Evolutionary conservation across 306 rosid species (phyloP).

Genomic region (Fragaria iinumae): DNA sequence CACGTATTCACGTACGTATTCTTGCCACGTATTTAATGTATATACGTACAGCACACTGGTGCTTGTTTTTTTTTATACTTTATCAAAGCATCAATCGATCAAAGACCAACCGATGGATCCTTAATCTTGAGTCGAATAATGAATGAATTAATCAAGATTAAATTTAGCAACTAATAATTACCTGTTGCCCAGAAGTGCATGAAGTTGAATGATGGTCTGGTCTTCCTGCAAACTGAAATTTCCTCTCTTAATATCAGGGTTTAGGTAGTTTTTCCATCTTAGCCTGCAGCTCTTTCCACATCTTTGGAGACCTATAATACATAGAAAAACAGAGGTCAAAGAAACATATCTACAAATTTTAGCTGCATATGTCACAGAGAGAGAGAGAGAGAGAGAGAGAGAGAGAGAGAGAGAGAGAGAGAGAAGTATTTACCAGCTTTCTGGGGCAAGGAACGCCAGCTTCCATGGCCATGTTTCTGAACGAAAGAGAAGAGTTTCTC

Average conservation of each 20-base stretch:
- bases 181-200: conserved; percentile 25
- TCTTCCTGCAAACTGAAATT: conserved; percentile 22
- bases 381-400: background rate
- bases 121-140: background rate
- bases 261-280: background rate
- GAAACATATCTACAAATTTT: background rate
- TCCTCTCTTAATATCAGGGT: conserved; percentile 3
- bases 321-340: background rate
- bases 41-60: too few relatives aligned
- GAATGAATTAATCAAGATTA: background rate
- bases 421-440: conserved; percentile 17
- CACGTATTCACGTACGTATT: too few relatives aligned
- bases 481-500: conserved; percentile 5
- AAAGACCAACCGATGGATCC: background rate
- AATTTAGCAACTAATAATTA: background rate
- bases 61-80: too few relatives aligned
- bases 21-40: too few relatives aligned
- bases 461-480: conserved; percentile 21
- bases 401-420: background rate
- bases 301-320: conserved; percentile 5
- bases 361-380: background rate
- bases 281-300: conserved; percentile 1
- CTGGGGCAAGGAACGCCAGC: conserved; percentile 22
- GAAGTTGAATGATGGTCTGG: conserved; percentile 27
- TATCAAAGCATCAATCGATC: too few relatives aligned